A percentile compares a stretch with the other conserved stretches of the same genome.
Conservation (phyloP, 169 alveolate species). For the Cyclospora cayetanensis region DNA sequence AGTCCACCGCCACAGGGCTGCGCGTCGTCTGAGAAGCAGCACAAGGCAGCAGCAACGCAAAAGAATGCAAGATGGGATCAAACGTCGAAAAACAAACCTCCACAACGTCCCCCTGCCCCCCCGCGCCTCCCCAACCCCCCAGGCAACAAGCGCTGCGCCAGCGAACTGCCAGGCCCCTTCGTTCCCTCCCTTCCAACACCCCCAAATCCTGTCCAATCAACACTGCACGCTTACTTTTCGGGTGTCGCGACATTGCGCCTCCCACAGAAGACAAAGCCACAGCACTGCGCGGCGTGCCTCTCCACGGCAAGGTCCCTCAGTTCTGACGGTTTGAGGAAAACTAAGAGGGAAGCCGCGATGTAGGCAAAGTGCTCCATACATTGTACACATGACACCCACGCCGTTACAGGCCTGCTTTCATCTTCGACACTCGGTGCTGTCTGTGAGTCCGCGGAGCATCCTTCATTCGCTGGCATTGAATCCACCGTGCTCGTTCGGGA, state of each 20-base stretch:
- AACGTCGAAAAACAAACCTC: too few species aligned
- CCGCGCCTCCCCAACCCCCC: too few species aligned
- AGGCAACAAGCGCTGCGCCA: too few species aligned
- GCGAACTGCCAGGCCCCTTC: too few species aligned
- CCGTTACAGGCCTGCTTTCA: constrained; percentile 57
- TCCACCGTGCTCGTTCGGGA: constrained; percentile 62
- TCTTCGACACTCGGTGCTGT: neutral
- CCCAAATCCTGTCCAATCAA: too few species aligned
- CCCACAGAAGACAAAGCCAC: constrained; percentile 65
- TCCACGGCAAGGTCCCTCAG: constrained; percentile 57
- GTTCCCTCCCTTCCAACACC: too few species aligned
- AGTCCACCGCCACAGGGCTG: constrained; percentile 60
- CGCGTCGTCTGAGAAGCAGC: constrained; percentile 57
- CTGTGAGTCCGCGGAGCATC: neutral
- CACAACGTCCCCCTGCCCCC: too few species aligned
- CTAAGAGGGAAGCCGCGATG: constrained; percentile 40
- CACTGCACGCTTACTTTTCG: constrained; percentile 57
- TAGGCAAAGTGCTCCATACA: constrained; percentile 61
- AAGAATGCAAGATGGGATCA: too few species aligned
- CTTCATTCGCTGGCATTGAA: constrained; percentile 35
- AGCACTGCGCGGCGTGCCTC: constrained; percentile 50
- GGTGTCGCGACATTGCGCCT: constrained; percentile 45
- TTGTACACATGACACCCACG: constrained; percentile 48
- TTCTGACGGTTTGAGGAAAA: constrained; percentile 48
- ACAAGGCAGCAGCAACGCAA: too few species aligned